Evolutionary conservation across 2,329 filamentous ascomycete genomes (phyloP).

Genomic region (Chaetomiaceae sp.): DNA sequence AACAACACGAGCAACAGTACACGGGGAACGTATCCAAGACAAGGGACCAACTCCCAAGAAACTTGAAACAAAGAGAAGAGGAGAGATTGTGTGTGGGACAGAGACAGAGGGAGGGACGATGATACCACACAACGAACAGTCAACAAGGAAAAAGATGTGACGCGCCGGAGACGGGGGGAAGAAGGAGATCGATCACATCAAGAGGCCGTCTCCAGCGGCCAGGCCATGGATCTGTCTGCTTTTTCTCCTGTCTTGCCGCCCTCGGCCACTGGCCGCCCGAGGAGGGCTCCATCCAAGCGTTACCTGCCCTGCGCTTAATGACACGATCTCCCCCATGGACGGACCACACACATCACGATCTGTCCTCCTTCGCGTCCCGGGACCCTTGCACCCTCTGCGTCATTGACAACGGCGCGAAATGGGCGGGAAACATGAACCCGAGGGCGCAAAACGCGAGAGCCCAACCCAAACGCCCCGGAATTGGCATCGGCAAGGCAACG

Average conservation of each 20-base stretch:
- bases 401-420: background rate
- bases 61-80: slow-evolving; percentile 20
- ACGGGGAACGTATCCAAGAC: slow-evolving; percentile 7
- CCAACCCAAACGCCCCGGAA: background rate
- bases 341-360: slow-evolving; percentile 3
- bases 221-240: no score
- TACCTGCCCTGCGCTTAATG: slow-evolving; percentile 18
- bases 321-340: slow-evolving; percentile 6
- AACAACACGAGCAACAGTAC: slow-evolving; percentile 4
- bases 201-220: slow-evolving; percentile 7
- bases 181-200: background rate
- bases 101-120: slow-evolving; percentile 15
- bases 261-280: no score
- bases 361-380: background rate
- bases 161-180: background rate
- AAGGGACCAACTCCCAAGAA: slow-evolving; percentile 13
- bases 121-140: slow-evolving; percentile 3
- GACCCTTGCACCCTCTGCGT: background rate
- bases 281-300: no score
- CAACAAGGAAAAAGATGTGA: slow-evolving; percentile 7
- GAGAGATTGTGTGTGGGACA: no score
- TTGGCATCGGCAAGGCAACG: slow-evolving; percentile 6
- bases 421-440: no score
- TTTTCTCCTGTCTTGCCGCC: slow-evolving; percentile 8
- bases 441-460: no score